Conservation (phyloP, 2,329 filamentous ascomycete genomes). For the Hypomyces rosellus region DNA sequence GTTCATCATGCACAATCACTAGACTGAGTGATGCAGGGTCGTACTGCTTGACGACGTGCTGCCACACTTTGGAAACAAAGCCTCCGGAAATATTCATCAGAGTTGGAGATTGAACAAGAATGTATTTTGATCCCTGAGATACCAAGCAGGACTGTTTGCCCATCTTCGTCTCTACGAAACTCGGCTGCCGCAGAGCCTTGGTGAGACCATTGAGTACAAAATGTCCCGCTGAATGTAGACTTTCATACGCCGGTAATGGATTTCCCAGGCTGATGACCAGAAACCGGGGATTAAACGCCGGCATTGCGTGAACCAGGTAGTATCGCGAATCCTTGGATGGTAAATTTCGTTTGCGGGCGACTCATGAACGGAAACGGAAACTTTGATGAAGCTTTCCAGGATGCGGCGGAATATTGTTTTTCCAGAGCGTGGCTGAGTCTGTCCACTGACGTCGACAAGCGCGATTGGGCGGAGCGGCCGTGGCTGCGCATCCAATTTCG, state of each 20-base stretch:
- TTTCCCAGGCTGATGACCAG: slow-evolving; percentile 88
- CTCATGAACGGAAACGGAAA: too few species aligned
- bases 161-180: slow-evolving; percentile 41
- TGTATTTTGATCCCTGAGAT: slow-evolving; percentile 47
- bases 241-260: slow-evolving; percentile 65
- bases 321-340: too few species aligned
- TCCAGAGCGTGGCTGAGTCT: slow-evolving; percentile 12
- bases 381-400: slow-evolving; percentile 13
- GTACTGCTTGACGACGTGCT: slow-evolving; percentile 41
- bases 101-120: slow-evolving; percentile 66
- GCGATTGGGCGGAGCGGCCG: slow-evolving; percentile 23
- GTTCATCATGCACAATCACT: slow-evolving; percentile 82
- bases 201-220: slow-evolving; percentile 60
- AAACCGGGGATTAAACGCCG: slow-evolving; percentile 44
- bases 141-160: slow-evolving; percentile 47
- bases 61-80: slow-evolving; percentile 62
- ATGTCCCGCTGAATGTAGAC: slow-evolving; percentile 84
- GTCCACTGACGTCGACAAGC: slow-evolving; percentile 19
- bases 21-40: slow-evolving; percentile 39
- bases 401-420: slow-evolving; percentile 4
- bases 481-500: slow-evolving; percentile 26
- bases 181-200: slow-evolving; percentile 36
- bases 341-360: too few species aligned
- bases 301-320: neutral
- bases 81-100: slow-evolving; percentile 82